Evolutionary conservation across 2,329 filamentous ascomycete species (phyloP).

Genomic region (Ophiostoma sp.): DNA sequence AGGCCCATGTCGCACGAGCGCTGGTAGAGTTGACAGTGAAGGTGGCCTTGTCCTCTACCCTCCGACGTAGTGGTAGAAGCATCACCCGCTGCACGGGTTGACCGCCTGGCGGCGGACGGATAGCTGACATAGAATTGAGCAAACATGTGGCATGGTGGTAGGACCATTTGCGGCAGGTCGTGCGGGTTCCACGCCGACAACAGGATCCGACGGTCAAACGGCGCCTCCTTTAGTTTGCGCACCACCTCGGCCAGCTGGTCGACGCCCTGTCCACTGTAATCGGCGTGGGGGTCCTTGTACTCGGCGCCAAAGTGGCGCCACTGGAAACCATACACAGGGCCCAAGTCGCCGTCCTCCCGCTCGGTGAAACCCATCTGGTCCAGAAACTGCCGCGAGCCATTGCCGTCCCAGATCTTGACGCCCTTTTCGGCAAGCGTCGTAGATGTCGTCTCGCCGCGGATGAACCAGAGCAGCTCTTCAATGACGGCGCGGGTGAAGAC

Average conservation of each 20-base stretch:
- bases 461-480: slow-evolving; percentile 94
- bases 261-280: slow-evolving; percentile 86
- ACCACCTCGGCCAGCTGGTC: slow-evolving; percentile 94
- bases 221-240: slow-evolving; percentile 76
- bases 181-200: slow-evolving; percentile 91
- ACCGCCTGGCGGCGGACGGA: slow-evolving; percentile 43
- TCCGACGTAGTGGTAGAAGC: too few relatives aligned
- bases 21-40: slow-evolving; percentile 92
- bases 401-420: slow-evolving; percentile 98
- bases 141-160: slow-evolving; percentile 97
- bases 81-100: slow-evolving; percentile 32
- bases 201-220: slow-evolving; percentile 88
- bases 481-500: slow-evolving; percentile 90
- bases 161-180: slow-evolving; percentile 82
- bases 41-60: slow-evolving; percentile 56
- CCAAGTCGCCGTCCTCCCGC: slow-evolving; percentile 83
- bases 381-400: slow-evolving; percentile 86
- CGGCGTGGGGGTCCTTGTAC: slow-evolving; percentile 74
- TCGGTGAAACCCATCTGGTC: slow-evolving; percentile 80
- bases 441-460: slow-evolving; percentile 80
- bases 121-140: slow-evolving; percentile 92
- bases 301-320: slow-evolving; percentile 97
- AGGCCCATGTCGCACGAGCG: slow-evolving; percentile 95
- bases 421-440: slow-evolving; percentile 72
- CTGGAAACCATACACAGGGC: slow-evolving; percentile 97